These are phyloP conservation scores for Penicillium fimorum DNA, from an alignment of 495 filamentous ascomycete species.

Conservation along the genomic window DNA sequence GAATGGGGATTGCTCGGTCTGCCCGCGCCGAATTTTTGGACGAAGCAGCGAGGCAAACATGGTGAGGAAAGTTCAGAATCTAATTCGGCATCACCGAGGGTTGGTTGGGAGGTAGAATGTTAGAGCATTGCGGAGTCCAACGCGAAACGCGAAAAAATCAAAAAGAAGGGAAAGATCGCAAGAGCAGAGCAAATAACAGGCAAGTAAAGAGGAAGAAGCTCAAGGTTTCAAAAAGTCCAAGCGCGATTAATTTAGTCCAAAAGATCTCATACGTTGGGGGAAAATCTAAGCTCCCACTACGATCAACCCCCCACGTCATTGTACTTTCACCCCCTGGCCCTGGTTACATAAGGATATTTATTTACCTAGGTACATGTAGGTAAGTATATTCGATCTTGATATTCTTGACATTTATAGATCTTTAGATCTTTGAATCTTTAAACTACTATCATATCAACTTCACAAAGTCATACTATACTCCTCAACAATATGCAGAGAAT, in stretches of 20 bases:
- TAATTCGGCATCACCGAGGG: slow-evolving; percentile 17
- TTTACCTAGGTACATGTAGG: too few species aligned
- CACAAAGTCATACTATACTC: too few species aligned
- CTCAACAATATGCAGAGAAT: neutral
- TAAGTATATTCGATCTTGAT: too few species aligned
- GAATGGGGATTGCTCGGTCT: slow-evolving; percentile 48
- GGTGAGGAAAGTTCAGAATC: slow-evolving; percentile 2
- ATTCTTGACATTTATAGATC: too few species aligned
- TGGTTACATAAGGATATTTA: neutral
- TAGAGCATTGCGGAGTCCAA: slow-evolving; percentile 8
- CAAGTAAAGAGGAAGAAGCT: too few species aligned
- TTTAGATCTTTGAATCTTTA: neutral
- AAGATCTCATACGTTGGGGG: neutral
- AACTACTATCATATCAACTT: neutral
- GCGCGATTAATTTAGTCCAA: slow-evolving; percentile 10
- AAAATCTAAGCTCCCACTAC: slow-evolving; percentile 2
- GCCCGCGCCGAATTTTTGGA: slow-evolving; percentile 38
- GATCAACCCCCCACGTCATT: slow-evolving; percentile 1
- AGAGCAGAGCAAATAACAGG: neutral
- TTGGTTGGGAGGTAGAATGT: neutral
- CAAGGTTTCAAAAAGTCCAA: neutral
- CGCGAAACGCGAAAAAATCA: neutral
- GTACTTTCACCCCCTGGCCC: neutral
- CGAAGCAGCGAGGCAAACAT: slow-evolving; percentile 52
- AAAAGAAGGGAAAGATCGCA: neutral